A percentile compares a stretch with the other conserved stretches of the same genome.
Evolutionary conservation across 805 yeast species (phyloP).

Genomic region (Saccharomycopsis oosterbeekiorum): DNA sequence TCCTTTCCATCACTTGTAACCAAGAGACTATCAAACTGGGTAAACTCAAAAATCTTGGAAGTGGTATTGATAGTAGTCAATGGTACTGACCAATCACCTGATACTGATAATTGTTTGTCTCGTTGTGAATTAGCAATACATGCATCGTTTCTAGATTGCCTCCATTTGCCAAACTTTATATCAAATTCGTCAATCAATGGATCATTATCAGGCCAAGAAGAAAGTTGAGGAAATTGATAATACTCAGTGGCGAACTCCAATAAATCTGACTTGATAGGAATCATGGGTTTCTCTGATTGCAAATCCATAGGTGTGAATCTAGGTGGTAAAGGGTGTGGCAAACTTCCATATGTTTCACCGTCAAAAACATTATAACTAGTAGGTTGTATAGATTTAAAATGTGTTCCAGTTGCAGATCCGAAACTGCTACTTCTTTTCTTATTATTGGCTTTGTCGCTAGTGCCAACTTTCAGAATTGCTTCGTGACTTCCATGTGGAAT

Average conservation of each 20-base stretch:
- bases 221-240: conserved; percentile 82
- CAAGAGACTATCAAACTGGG: conserved; percentile 83
- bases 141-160: conserved; percentile 78
- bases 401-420: background rate
- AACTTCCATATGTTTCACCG: conserved; percentile 2
- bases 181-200: conserved; percentile 18
- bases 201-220: conserved; percentile 11
- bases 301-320: conserved; percentile 23
- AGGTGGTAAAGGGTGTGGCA: conserved; percentile 18
- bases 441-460: background rate
- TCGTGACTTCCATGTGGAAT: background rate
- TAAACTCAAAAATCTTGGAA: conserved; percentile 67
- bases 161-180: conserved; percentile 39
- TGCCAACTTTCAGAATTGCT: background rate
- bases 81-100: conserved; percentile 77
- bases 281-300: conserved; percentile 29
- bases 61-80: conserved; percentile 59
- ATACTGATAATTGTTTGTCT: conserved; percentile 71
- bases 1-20: conserved; percentile 79
- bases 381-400: conserved; percentile 7
- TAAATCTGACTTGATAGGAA: conserved; percentile 54
- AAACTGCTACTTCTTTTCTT: conserved; percentile 2
- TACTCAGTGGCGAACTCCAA: conserved; percentile 75
- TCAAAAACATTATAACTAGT: conserved; percentile 4
- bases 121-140: conserved; percentile 85